A percentile compares a stretch with the other conserved stretches of the same genome.
Conservation (phyloP, 805 yeast species). For the Candida taoyuanica region DNA sequence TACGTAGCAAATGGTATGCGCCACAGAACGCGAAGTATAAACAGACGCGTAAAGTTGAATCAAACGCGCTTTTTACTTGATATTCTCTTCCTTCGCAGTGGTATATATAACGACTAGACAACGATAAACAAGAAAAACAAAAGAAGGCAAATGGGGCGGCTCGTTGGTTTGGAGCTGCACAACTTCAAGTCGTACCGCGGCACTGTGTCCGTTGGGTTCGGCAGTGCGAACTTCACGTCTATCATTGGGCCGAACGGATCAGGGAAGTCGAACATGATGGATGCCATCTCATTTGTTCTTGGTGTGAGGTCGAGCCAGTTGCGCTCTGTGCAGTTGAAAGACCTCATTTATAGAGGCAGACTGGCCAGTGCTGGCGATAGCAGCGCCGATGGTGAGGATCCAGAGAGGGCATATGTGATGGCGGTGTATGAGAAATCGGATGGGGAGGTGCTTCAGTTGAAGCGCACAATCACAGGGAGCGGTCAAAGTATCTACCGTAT, state of each 20-base stretch:
- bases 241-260: slow-evolving; percentile 99
- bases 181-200: slow-evolving; percentile 94
- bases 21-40: too few species aligned
- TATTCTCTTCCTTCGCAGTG: too few species aligned
- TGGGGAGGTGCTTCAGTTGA: slow-evolving; percentile 56
- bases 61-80: too few species aligned
- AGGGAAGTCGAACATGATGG: slow-evolving; percentile 96
- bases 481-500: slow-evolving; percentile 70
- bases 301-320: slow-evolving; percentile 76
- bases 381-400: slow-evolving; percentile 23
- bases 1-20: too few species aligned
- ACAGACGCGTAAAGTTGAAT: too few species aligned
- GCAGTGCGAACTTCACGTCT: slow-evolving; percentile 77
- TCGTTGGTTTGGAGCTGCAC: slow-evolving; percentile 69
- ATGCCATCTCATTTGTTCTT: slow-evolving; percentile 90
- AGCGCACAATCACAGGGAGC: slow-evolving; percentile 50
- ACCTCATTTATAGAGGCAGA: slow-evolving; percentile 77
- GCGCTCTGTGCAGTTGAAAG: slow-evolving; percentile 68
- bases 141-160: slow-evolving; percentile 61
- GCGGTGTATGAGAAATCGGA: slow-evolving; percentile 65
- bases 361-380: slow-evolving; percentile 26
- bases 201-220: slow-evolving; percentile 71
- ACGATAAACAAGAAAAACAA: background rate
- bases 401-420: slow-evolving; percentile 63
- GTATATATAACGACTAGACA: too few species aligned